Evolutionary conservation across 768 basidiomycete species (phyloP).

Genomic region (Suillus americanus): DNA sequence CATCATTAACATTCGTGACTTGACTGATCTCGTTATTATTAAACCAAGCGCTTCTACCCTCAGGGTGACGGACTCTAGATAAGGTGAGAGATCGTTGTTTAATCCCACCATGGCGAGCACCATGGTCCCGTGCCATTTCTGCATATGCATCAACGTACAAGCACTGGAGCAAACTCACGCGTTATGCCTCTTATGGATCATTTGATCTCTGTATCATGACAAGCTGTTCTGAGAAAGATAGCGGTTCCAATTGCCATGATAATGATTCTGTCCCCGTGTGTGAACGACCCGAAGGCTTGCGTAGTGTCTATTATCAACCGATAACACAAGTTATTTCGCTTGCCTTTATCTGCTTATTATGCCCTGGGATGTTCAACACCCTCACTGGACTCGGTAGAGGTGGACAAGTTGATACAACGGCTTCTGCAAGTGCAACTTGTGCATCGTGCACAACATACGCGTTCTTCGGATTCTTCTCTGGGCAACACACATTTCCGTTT

Average conservation of each 20-base stretch:
- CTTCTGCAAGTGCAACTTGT: slow-evolving; percentile 67
- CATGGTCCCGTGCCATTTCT: no score
- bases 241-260: background rate
- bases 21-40: no score
- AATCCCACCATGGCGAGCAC: background rate
- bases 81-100: background rate
- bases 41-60: no score
- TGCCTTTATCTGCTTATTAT: slow-evolving; percentile 45
- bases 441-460: slow-evolving; percentile 64
- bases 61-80: background rate
- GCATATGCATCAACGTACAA: background rate
- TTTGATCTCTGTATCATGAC: background rate
- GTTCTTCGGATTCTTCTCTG: slow-evolving; percentile 59
- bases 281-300: slow-evolving; percentile 48
- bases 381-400: slow-evolving; percentile 76
- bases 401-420: slow-evolving; percentile 64
- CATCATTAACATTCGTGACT: no score
- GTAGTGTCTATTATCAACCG: slow-evolving; percentile 37
- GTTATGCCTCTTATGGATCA: background rate
- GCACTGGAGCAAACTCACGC: background rate
- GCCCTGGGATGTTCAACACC: slow-evolving; percentile 70
- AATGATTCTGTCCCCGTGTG: slow-evolving; percentile 17
- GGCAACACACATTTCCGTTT: slow-evolving; percentile 40
- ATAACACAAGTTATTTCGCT: no score
- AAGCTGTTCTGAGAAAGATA: slow-evolving; percentile 5